phyloP scores from a whole-genome alignment of 2,329 filamentous ascomycete genomes.

The Aspergillus tanneri region DNA sequence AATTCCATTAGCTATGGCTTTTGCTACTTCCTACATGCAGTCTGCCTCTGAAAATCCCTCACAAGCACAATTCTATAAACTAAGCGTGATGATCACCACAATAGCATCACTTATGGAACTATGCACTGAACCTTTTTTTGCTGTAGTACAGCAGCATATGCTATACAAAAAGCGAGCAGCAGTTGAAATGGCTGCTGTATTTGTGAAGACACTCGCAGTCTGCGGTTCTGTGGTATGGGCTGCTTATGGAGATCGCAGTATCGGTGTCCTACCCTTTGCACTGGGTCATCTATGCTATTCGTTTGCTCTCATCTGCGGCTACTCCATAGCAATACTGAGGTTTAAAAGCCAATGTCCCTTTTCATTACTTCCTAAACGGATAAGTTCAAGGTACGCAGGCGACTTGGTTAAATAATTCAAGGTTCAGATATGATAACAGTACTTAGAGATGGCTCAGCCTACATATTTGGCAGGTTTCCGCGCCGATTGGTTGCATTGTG shows the following conservation, averaged over 20 bases:
- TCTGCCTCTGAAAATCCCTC: constrained; percentile 52
- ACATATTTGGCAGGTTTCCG: constrained; percentile 64
- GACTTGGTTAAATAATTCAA: neutral
- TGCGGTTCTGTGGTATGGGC: constrained; percentile 69
- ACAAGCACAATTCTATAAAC: constrained; percentile 61
- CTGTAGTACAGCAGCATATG: constrained; percentile 77
- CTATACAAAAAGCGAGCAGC: constrained; percentile 76
- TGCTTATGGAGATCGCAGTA: constrained; percentile 49
- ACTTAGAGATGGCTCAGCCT: constrained; percentile 39
- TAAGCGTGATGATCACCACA: constrained; percentile 56
- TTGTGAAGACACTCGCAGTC: constrained; percentile 72
- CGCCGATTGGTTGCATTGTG: constrained; percentile 69
- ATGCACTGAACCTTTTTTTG: constrained; percentile 82
- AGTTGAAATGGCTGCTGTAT: constrained; percentile 79
- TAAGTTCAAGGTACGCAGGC: constrained; percentile 44
- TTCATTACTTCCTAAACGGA: constrained; percentile 59
- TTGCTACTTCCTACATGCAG: constrained; percentile 68
- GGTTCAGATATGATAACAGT: constrained; percentile 14
- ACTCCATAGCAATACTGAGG: constrained; percentile 60
- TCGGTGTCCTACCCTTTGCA: constrained; percentile 85
- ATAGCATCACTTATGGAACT: constrained; percentile 70
- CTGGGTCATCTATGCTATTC: constrained; percentile 81
- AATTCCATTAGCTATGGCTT: constrained; percentile 58
- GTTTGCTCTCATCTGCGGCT: constrained; percentile 65
- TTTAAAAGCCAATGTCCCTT: constrained; percentile 62